Base-by-base conservation (phyloP, 2,329 filamentous ascomycete genomes). In the Proliferodiscus dingleyae region DNA sequence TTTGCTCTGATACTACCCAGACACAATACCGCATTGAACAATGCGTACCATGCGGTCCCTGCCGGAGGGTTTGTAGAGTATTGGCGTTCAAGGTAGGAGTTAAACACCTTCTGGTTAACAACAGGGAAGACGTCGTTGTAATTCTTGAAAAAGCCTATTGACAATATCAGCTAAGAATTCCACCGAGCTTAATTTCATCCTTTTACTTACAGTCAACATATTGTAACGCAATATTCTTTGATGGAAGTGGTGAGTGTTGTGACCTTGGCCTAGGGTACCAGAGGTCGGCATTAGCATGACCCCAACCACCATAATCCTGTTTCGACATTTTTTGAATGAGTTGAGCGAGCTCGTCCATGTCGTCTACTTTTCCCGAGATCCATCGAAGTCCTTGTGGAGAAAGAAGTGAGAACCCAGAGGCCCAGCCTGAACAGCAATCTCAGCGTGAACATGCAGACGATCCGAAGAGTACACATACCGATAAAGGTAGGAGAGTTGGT, bases 371-470 rank as follows among this genome's bases (percentile, higher is more conserved):
- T 24, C 51, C 49, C 7, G 53, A 52, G 29, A 60, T 57, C 41
- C 52, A 54, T 16, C 43, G 53, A 28, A 60, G 39, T 28, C 56
- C 56, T 37, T 53, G 48, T 16, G 56, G 54, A 18, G 57, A 57
- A 39, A 60, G 50, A 37, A 60, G 41, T 23, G 54, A 56, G 45
- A 56, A 57, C 3, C 56, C 54, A 40, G 57, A 60, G 11, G 57
- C 44, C 19, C 41, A 50, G 29, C 55, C 55, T 58, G 37, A 32
- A 26, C 7, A 48, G 15, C 9, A 46, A 23, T 38, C 40, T 47
- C 23, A 39, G 37, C 26, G 19, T 16, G n/a, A 39, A 30, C 23
- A 26, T 28, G 7, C 23, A 19, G 29, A 21, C 18, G 33, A 46
- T 43, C 19, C 24, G 16, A 34, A 34, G 18, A 21, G n/a, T 22